Base-by-base conservation (phyloP, 192 early-diverging fungal species). In the Umbelopsis sp. region DNA sequence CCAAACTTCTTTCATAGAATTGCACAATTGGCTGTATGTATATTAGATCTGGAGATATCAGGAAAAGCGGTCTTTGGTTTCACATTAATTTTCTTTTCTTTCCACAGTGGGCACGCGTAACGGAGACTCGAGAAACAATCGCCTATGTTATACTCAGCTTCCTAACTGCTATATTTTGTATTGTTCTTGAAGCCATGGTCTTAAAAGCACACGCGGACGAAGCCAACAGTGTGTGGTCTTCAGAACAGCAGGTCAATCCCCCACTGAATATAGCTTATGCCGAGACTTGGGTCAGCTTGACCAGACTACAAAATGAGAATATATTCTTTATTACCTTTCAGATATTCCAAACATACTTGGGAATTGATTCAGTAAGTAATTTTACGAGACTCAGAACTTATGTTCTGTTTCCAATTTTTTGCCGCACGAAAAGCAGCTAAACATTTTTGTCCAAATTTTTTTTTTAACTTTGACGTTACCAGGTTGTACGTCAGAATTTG, bases 401-500 rank as follows among this genome's bases (percentile, higher is more conserved):
- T 48, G n/a, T 41, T 46, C 1, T 46, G 5, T 27, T 27, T 37
- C 1, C 58, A 64, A 35, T 35, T 64, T 64, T n/a, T 64, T 37
- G 27, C 7, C 13, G 13, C 64, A 44, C 23, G 41, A 45, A 66
- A 41, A 44, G 13, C 21, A 46, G 35, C 37, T 22, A 13, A 64
- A 44, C 21, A 64, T 21, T 21, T 44, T 33, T 12, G 10, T 49
- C n/a, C 21, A 35, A 46, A 48, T 21, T 64, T 49, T 12, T 47
- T 35, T 35, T 23, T 48, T 4, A 27, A 47, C 25, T 15, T 23
- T 64, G 37, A 41, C 37, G 10, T 41, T 10, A 10, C 37, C 37
- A 71, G 70, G 58, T 71, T 47, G 58, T 71, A 10, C 53, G 70
- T 16, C 70, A 71, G 64, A 71, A 49, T 45, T 44, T 71, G 16